Evolutionary conservation across 73 alveolate species (phyloP).

Genomic region (Tetrahymena thermophila): DNA sequence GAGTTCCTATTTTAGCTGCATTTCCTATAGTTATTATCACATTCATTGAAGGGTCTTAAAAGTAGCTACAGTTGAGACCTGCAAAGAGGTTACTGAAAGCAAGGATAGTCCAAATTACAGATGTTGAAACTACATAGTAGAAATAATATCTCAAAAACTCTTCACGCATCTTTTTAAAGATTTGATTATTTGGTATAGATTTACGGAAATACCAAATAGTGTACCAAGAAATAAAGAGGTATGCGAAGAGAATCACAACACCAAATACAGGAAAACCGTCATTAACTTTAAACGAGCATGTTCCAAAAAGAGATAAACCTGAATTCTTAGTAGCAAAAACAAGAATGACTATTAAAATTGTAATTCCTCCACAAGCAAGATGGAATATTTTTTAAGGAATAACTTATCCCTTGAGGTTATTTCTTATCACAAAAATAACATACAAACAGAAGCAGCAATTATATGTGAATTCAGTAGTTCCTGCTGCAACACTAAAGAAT

Average conservation of each 20-base stretch:
- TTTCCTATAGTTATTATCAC: slow-evolving; percentile 23
- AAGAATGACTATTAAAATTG: slow-evolving; percentile 11
- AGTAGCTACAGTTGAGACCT: slow-evolving; percentile 20
- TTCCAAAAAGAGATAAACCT: slow-evolving; percentile 37
- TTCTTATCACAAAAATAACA: slow-evolving; percentile 4
- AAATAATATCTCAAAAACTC: slow-evolving; percentile 23
- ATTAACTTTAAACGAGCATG: slow-evolving; percentile 20
- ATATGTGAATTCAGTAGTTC: slow-evolving; percentile 30
- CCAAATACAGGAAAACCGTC: slow-evolving; percentile 33
- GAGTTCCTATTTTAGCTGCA: slow-evolving; percentile 28
- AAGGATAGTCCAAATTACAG: slow-evolving; percentile 14
- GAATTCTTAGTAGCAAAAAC: slow-evolving; percentile 4
- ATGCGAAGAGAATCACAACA: slow-evolving; percentile 5
- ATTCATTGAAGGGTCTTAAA: slow-evolving; percentile 9
- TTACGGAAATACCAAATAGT: slow-evolving; percentile 25
- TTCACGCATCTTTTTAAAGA: neutral
- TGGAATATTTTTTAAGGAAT: slow-evolving; percentile 3
- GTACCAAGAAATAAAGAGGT: slow-evolving; percentile 15
- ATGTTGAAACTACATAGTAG: slow-evolving; percentile 7
- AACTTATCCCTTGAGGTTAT: neutral
- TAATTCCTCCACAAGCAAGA: slow-evolving; percentile 14
- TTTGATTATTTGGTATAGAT: slow-evolving; percentile 25
- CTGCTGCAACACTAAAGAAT: slow-evolving; percentile 27
- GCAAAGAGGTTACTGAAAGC: slow-evolving; percentile 16
- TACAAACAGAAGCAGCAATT: slow-evolving; percentile 24